Conservation (phyloP, 805 yeast genomes). For the Sugiyamaella chiloensis region DNA sequence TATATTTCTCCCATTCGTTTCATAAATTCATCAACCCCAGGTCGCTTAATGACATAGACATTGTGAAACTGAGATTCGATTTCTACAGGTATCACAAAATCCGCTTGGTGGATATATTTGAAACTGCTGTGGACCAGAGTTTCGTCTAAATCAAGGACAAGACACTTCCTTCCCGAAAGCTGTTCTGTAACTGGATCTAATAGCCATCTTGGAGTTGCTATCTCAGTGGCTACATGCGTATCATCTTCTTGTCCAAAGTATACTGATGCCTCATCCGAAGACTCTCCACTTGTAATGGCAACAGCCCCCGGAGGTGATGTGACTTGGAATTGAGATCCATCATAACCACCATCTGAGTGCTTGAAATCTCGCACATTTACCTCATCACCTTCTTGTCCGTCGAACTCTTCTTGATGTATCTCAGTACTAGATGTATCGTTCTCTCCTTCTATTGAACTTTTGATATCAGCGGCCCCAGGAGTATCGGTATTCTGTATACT, state of each 20-base stretch:
- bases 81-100: conserved; percentile 96
- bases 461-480: too few relatives aligned
- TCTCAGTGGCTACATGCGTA: neutral
- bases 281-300: conserved; percentile 1
- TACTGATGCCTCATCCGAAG: conserved; percentile 1
- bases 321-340: conserved; percentile 4
- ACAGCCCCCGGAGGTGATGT: neutral
- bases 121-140: conserved; percentile 95
- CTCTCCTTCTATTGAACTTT: too few relatives aligned
- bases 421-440: neutral
- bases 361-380: neutral
- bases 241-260: conserved; percentile 4
- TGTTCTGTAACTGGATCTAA: conserved; percentile 52
- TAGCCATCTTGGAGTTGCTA: conserved; percentile 14
- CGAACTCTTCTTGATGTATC: neutral
- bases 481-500: too few relatives aligned
- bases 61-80: conserved; percentile 89
- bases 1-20: conserved; percentile 75
- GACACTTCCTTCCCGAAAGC: conserved; percentile 70
- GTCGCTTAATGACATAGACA: conserved; percentile 94
- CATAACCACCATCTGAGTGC: neutral
- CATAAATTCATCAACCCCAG: conserved; percentile 95
- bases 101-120: conserved; percentile 87
- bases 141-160: conserved; percentile 90
- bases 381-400: neutral